Evolutionary conservation across 305 asterid species (phyloP), one percentile per base, ranked within the genome.

Genomic region (Fraxinus angustifolia): DNA sequence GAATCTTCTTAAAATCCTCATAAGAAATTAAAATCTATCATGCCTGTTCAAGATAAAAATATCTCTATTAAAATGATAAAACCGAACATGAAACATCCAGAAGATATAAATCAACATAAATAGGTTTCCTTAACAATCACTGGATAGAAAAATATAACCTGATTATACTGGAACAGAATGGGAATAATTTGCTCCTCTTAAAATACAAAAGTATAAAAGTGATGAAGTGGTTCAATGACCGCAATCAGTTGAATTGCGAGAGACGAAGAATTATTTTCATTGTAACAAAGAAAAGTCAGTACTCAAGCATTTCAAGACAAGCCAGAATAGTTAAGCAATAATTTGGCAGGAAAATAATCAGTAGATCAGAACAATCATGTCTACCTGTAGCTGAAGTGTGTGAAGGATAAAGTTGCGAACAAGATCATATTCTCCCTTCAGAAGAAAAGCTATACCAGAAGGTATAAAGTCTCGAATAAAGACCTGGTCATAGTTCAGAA

Each of bases 341-440:
- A 60, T 6, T 11, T 48, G 40, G 35, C 68, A 65, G 12, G 31
- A 8, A 23, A 53, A 40, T 33, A 42, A 73, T 28, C 45, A 72
- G 12, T 67, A 2, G 28, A 42, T 68, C 42, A 76, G 60, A 78
- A 76, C 65, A 62, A 65, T 36, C 21, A 78, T 62, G 33, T 17
- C 75, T 83, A 92, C 96, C 96, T 92, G 96, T 86, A 92, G 87
- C 87, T 92, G 97, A 88, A 92, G 92, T 28, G 97, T 90, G 86
- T 92, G 92, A 79, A 92, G 91, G 82, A 92, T 84, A 83, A 92
- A 92, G 85, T 92, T 92, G 74, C 97, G 94, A 79, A 92, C 97
- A 85, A 92, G 90, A 28, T 90, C 97, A 83, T 90, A 88, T 72
- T 92, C 96, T 78, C 94, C 93, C 86, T 92, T 90, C 88, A 92